A percentile compares a stretch with the other conserved stretches of the same genome.
Evolutionary conservation across 805 yeast species (phyloP).

Genomic region (Naumovozyma dairenensis): DNA sequence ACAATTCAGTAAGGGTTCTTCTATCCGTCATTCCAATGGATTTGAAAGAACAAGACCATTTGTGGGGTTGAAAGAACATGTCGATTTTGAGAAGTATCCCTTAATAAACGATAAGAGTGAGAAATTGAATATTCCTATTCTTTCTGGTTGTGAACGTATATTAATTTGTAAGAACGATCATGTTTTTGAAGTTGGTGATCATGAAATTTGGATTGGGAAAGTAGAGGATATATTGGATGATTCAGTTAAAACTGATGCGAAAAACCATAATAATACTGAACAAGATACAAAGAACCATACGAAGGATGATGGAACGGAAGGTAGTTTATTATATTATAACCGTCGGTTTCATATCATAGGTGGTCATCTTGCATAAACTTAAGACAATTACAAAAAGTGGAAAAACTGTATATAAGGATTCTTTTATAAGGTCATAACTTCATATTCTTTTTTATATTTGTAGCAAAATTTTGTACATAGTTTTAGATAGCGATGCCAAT

Average conservation of each 20-base stretch:
- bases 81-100: slow-evolving; percentile 29
- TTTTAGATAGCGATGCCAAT: no score
- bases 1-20: slow-evolving; percentile 49
- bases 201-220: slow-evolving; percentile 83
- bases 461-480: no score
- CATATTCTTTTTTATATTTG: no score
- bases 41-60: slow-evolving; percentile 44
- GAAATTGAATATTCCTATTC: slow-evolving; percentile 40
- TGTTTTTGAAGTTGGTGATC: slow-evolving; percentile 60
- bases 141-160: slow-evolving; percentile 48
- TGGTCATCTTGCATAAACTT: slow-evolving; percentile 14
- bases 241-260: slow-evolving; percentile 30
- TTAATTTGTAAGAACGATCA: slow-evolving; percentile 49
- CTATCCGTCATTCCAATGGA: slow-evolving; percentile 25
- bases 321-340: slow-evolving; percentile 60
- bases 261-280: slow-evolving; percentile 14
- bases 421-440: no score
- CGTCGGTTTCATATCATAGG: slow-evolving; percentile 49
- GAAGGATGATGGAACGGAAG: no score
- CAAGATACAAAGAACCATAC: slow-evolving; percentile 20
- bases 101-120: slow-evolving; percentile 10
- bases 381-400: neutral
- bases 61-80: slow-evolving; percentile 28
- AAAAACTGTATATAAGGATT: no score
- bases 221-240: slow-evolving; percentile 64